These are phyloP conservation scores for Suillus lakei DNA, from an alignment of 768 basidiomycete genomes.

Conservation along the genomic window DNA sequence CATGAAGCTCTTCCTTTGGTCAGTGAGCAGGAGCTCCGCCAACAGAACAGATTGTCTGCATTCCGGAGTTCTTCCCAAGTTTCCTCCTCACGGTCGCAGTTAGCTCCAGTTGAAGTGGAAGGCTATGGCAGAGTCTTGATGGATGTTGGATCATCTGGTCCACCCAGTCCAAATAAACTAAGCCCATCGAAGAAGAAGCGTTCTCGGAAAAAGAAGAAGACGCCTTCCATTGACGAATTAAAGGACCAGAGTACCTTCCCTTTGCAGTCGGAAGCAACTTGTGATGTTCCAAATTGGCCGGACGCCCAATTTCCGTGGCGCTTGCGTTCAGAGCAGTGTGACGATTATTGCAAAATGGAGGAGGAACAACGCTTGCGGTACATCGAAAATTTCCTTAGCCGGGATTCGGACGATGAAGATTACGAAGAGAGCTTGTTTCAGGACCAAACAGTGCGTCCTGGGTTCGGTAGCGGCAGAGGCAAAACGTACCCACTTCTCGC, in stretches of 20 bases:
- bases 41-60: conserved; percentile 69
- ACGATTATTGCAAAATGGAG: conserved; percentile 54
- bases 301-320: conserved; percentile 83
- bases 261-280: conserved; percentile 33
- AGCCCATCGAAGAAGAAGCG: conserved; percentile 43
- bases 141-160: conserved; percentile 52
- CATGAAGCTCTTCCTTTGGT: conserved; percentile 15
- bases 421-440: conserved; percentile 25
- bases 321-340: conserved; percentile 58
- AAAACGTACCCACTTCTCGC: conserved; percentile 63
- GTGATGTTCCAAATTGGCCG: conserved; percentile 74
- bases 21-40: conserved; percentile 67
- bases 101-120: conserved; percentile 68
- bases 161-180: conserved; percentile 32
- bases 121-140: conserved; percentile 76
- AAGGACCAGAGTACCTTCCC: conserved; percentile 18
- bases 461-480: conserved; percentile 45
- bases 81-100: conserved; percentile 38
- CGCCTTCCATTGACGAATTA: conserved; percentile 28
- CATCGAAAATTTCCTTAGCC: conserved; percentile 75
- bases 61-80: conserved; percentile 53
- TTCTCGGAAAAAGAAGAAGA: conserved; percentile 56
- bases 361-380: conserved; percentile 63
- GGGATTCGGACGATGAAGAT: conserved; percentile 65
- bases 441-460: neutral